phyloP scores from a whole-genome alignment of 768 basidiomycete species.

The Macrolepiota dolichaula region DNA sequence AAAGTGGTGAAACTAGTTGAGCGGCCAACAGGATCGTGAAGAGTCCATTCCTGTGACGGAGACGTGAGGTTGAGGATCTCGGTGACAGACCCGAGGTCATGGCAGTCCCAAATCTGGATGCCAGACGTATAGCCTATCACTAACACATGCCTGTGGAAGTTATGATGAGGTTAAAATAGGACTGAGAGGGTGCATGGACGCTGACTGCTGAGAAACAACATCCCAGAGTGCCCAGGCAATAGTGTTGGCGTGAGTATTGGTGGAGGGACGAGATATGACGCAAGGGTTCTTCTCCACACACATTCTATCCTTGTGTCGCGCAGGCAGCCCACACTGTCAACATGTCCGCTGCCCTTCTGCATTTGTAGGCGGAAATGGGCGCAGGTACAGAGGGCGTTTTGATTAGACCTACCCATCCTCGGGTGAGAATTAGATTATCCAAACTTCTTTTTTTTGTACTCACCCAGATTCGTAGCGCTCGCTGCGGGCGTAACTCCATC shows the following conservation, averaged over 20 bases:
- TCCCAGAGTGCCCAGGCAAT: slow-evolving; percentile 8
- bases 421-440: background rate
- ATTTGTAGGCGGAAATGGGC: slow-evolving; percentile 47
- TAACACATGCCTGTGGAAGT: background rate
- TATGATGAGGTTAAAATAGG: too few species aligned
- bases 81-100: slow-evolving; percentile 36
- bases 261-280: background rate
- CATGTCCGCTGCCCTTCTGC: slow-evolving; percentile 71
- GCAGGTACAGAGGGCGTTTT: slow-evolving; percentile 18
- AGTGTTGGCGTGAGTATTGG: background rate
- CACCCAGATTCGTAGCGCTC: slow-evolving; percentile 10
- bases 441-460: background rate
- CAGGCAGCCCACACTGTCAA: slow-evolving; percentile 68
- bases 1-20: slow-evolving; percentile 6
- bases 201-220: background rate
- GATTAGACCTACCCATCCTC: background rate
- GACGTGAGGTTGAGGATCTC: slow-evolving; percentile 51
- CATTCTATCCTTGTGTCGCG: slow-evolving; percentile 80
- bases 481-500: slow-evolving; percentile 14
- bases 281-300: slow-evolving; percentile 80
- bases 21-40: too few species aligned
- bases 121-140: slow-evolving; percentile 42
- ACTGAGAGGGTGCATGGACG: too few species aligned
- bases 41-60: slow-evolving; percentile 14
- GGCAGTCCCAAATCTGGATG: slow-evolving; percentile 63